Percentiles rank a stretch among this genome's conserved stretches.
These are phyloP conservation scores for Fusarium abutilonis DNA, from an alignment of 2,329 filamentous ascomycete genomes.

Conservation along the genomic window DNA sequence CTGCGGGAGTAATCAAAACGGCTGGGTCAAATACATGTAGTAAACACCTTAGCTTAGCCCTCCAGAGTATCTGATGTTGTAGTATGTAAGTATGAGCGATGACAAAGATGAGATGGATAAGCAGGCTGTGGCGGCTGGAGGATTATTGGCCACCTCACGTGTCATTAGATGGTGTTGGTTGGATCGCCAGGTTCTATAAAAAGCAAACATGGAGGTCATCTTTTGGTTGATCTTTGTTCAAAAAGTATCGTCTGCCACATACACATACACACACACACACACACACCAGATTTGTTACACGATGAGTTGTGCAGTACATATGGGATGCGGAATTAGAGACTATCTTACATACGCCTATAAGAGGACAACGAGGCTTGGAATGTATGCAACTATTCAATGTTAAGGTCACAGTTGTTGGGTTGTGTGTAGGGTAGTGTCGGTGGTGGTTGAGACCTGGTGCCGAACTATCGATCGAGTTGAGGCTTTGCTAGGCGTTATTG, in stretches of 20 bases:
- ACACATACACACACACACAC: too few species aligned
- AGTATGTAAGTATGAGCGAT: constrained; percentile 17
- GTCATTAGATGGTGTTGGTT: constrained; percentile 1
- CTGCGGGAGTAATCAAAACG: constrained; percentile 22
- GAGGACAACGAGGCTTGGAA: not conserved
- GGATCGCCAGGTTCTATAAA: constrained; percentile 29
- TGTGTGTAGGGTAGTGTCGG: constrained; percentile 7
- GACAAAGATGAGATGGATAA: constrained; percentile 15
- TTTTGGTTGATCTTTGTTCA: constrained; percentile 12
- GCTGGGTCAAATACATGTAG: constrained; percentile 19
- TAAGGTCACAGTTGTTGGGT: not conserved
- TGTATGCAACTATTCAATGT: constrained; percentile 1
- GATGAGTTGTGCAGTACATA: constrained; percentile 18
- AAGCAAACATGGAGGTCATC: constrained; percentile 20
- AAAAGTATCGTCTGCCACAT: not conserved
- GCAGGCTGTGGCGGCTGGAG: not conserved
- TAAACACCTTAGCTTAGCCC: constrained; percentile 9
- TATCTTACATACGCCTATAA: not conserved
- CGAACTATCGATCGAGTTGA: not conserved
- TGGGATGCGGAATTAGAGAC: constrained; percentile 1
- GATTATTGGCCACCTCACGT: constrained; percentile 4
- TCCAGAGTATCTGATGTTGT: constrained; percentile 18
- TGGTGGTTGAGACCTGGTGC: not conserved
- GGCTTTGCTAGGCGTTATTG: not conserved
- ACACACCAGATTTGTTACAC: constrained; percentile 2